Evolutionary conservation across 768 basidiomycete genomes (phyloP), one percentile per base, ranked within the genome.

Genomic region (Ramaria sp.): DNA sequence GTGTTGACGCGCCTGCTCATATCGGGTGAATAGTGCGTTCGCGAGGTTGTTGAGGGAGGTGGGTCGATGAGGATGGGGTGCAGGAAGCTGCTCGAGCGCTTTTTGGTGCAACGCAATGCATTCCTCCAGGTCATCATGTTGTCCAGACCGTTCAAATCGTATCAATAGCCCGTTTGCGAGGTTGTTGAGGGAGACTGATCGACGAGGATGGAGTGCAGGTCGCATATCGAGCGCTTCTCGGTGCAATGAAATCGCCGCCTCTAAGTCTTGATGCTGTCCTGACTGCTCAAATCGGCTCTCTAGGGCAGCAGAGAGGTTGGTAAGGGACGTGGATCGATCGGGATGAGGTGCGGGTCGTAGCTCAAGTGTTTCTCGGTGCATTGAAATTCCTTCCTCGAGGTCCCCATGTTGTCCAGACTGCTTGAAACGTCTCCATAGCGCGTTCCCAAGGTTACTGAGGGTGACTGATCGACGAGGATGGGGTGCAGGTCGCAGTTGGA

Each of bases 61-160:
- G 53, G 33, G 6, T 15, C 43, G 58, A 47, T 48, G 20, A 10
- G 61, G 63, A 59, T 65, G 60, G 20, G 61, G 58, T 15, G 50
- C 51, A 13, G 65, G 62, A 15, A 54, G 58, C 19, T 59, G 52
- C 20, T 56, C 20, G 13, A 66, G 41, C 1, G 55, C 59, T 24
- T 58, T 51, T 20, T 49, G 39, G 38, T 48, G 49, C 30, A 47
- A 19, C 30, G 41, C 1, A 20, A 65, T 63, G 6, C 63, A 71
- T n/a, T 68, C 58, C 37, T 72, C 63, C 24, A 71, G 62, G 49
- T 72, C 70, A 10, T 61, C 61, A 1, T 63, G 59, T 51, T 65
- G 38, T 2, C 55, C 59, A 7, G 57, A 54, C 2, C 62, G 53
- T 20, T 63, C 63, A 51, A 70, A 72, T 20, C 64, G 69, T 50